Conservation (phyloP, 2,329 filamentous ascomycete genomes). For the Cordyceps fumosorosea region DNA sequence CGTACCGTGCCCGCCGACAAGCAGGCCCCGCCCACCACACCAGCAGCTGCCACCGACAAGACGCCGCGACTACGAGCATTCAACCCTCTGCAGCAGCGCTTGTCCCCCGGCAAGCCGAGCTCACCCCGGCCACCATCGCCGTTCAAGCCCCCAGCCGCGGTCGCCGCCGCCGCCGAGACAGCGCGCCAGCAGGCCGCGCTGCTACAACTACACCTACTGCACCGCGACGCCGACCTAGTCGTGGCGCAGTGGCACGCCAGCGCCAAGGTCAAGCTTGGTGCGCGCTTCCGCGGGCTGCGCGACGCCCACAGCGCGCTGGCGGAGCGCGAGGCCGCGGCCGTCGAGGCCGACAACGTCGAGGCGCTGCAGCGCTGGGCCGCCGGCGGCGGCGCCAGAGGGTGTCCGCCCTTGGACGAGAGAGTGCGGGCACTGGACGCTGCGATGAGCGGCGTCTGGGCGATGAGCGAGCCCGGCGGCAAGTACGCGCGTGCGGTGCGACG, state of each 20-base stretch:
- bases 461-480: slow-evolving; percentile 49
- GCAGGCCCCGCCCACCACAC: slow-evolving; percentile 16
- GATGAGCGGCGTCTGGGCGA: slow-evolving; percentile 49
- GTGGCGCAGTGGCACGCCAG: slow-evolving; percentile 48
- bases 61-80: slow-evolving; percentile 40
- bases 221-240: slow-evolving; percentile 44
- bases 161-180: slow-evolving; percentile 52
- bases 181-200: slow-evolving; percentile 56
- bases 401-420: slow-evolving; percentile 43
- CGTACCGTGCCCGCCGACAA: slow-evolving; percentile 19
- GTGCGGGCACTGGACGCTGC: slow-evolving; percentile 52
- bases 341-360: slow-evolving; percentile 44
- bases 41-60: slow-evolving; percentile 14
- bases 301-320: slow-evolving; percentile 28
- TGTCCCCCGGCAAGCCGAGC: slow-evolving; percentile 54
- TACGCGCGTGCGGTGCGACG: slow-evolving; percentile 47
- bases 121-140: slow-evolving; percentile 46
- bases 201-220: slow-evolving; percentile 58
- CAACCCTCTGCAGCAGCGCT: slow-evolving; percentile 60
- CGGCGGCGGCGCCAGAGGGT: slow-evolving; percentile 22
- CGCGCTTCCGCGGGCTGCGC: slow-evolving; percentile 37
- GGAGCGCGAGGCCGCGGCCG: slow-evolving; percentile 33
- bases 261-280: slow-evolving; percentile 42
- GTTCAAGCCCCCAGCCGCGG: slow-evolving; percentile 53
- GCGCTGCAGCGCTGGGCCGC: slow-evolving; percentile 47